These are phyloP conservation scores for Metschnikowia vanudenii DNA, from an alignment of 805 yeast genomes.

Conservation along the genomic window DNA sequence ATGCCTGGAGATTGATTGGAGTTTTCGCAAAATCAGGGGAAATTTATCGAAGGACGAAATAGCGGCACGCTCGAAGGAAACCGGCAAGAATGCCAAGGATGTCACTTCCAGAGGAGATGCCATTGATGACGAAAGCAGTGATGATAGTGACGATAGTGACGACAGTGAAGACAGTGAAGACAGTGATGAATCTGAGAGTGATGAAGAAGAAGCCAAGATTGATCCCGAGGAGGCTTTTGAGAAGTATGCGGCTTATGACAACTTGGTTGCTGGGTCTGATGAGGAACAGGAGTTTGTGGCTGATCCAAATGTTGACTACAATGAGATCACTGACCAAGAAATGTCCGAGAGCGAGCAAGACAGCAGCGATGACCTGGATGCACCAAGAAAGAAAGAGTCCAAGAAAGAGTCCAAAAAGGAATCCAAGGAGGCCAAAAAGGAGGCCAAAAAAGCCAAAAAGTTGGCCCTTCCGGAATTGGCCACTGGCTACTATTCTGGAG, in stretches of 20 bases:
- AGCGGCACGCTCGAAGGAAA: slow-evolving; percentile 22
- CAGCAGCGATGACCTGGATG: slow-evolving; percentile 27
- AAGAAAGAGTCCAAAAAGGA: slow-evolving; percentile 1
- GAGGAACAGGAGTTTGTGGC: slow-evolving; percentile 35
- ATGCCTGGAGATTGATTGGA: slow-evolving; percentile 41
- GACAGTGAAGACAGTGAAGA: slow-evolving; percentile 12
- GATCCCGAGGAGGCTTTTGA: slow-evolving; percentile 31
- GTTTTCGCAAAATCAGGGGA: slow-evolving; percentile 48
- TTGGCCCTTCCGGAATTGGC: slow-evolving; percentile 64
- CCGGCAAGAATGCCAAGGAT: slow-evolving; percentile 24
- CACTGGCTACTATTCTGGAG: slow-evolving; percentile 83
- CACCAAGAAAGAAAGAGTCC: slow-evolving; percentile 24
- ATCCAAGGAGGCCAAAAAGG: too few species aligned
- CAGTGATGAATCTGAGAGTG: slow-evolving; percentile 20
- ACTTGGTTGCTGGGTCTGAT: slow-evolving; percentile 43
- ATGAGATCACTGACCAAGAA: slow-evolving; percentile 67
- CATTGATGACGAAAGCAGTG: slow-evolving; percentile 13
- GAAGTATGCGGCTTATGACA: slow-evolving; percentile 36
- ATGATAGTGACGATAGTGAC: not conserved
- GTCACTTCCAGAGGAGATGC: slow-evolving; percentile 16
- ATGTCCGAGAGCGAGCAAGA: slow-evolving; percentile 36
- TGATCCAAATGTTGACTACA: slow-evolving; percentile 46
- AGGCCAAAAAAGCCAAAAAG: slow-evolving; percentile 19
- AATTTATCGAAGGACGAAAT: slow-evolving; percentile 40
- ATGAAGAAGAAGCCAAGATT: slow-evolving; percentile 5